Percentiles rank a stretch among this genome's conserved stretches.
These are phyloP conservation scores for Sisymbrium irio DNA, from an alignment of 345 rosid genomes.

Conservation along the genomic window DNA sequence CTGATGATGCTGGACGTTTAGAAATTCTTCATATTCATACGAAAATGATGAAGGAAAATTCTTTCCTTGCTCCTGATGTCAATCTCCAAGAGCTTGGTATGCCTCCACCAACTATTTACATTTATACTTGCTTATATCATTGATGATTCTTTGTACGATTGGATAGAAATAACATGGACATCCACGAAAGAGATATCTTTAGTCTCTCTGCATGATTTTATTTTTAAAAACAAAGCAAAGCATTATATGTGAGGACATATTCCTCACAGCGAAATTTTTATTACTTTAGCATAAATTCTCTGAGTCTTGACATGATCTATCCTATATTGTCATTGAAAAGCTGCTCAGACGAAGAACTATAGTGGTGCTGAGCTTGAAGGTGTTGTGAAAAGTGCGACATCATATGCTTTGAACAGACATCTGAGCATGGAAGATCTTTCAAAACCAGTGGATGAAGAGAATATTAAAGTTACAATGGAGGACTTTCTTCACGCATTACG, in stretches of 20 bases:
- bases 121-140: background rate
- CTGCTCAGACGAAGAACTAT: slow-evolving; percentile 86
- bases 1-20: slow-evolving; percentile 82
- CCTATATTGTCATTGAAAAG: slow-evolving; percentile 24
- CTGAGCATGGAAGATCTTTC: slow-evolving; percentile 82
- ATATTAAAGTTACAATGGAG: slow-evolving; percentile 79
- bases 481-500: slow-evolving; percentile 70
- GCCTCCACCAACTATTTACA: background rate
- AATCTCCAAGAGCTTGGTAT: slow-evolving; percentile 80
- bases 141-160: too few species aligned
- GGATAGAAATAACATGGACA: too few species aligned
- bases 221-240: too few species aligned
- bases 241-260: too few species aligned
- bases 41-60: slow-evolving; percentile 84
- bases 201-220: too few species aligned
- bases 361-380: slow-evolving; percentile 99
- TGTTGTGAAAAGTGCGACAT: slow-evolving; percentile 91
- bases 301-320: background rate
- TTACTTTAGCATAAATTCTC: background rate
- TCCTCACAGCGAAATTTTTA: too few species aligned
- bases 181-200: too few species aligned
- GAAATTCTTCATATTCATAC: slow-evolving; percentile 92
- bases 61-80: slow-evolving; percentile 83
- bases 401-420: slow-evolving; percentile 82
- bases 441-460: slow-evolving; percentile 91